phyloP scores from a whole-genome alignment of 129 eudicot species.

The Flaveria trinervia region DNA sequence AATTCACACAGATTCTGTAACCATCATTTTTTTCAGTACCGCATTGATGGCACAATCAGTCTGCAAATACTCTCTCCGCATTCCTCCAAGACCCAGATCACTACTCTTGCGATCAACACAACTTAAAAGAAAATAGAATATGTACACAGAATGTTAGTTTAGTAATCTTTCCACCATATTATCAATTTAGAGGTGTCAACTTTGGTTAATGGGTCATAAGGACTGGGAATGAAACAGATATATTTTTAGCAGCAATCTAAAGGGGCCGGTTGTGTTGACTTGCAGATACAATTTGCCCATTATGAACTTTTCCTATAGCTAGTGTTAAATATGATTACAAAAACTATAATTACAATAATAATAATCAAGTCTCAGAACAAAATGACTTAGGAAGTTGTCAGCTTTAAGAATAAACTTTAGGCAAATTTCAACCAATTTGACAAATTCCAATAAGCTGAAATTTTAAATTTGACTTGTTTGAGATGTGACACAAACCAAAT shows the following conservation, averaged over 20 bases:
- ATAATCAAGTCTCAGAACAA: background rate
- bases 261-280: background rate
- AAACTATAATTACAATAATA: background rate
- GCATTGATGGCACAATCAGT: constrained; percentile 89
- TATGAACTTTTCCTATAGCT: background rate
- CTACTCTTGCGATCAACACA: constrained; percentile 98
- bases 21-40: constrained; percentile 42
- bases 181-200: constrained; percentile 5
- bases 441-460: background rate
- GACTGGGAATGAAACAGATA: background rate
- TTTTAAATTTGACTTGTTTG: background rate
- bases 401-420: background rate
- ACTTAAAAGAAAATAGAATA: constrained; percentile 39
- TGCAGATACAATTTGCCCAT: background rate
- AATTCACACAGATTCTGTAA: constrained; percentile 22
- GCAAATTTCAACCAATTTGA: background rate
- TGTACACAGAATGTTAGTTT: constrained; percentile 8
- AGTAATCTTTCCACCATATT: background rate
- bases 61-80: constrained; percentile 91
- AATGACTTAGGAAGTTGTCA: background rate
- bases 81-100: constrained; percentile 98
- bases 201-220: constrained; percentile 3
- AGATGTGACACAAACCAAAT: constrained; percentile 7
- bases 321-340: background rate
- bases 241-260: background rate